Evolutionary conservation across 2,329 filamentous ascomycete species (phyloP).

Genomic region (Grosmannia huntii): DNA sequence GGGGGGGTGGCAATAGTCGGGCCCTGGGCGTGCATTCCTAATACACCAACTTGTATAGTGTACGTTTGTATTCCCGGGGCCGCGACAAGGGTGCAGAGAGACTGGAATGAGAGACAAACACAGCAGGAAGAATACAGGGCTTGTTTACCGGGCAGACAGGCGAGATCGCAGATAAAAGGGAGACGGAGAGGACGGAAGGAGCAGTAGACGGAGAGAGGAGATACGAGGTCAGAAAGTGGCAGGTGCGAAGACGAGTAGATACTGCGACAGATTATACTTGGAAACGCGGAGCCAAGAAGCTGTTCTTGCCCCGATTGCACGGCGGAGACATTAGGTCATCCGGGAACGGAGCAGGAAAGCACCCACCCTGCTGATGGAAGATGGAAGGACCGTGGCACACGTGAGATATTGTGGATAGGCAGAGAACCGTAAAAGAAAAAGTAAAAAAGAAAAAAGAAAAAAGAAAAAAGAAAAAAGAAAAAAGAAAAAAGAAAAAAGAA

Average conservation of each 20-base stretch:
- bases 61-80: neutral
- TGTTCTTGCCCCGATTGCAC: neutral
- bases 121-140: neutral
- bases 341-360: neutral
- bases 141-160: neutral
- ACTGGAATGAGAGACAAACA: neutral
- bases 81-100: neutral
- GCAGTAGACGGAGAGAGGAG: neutral
- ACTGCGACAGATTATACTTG: neutral
- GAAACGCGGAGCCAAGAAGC: neutral
- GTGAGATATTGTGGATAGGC: neutral
- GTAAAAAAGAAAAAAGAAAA: neutral
- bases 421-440: neutral
- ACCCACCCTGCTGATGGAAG: neutral
- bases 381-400: neutral
- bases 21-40: neutral
- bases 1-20: neutral
- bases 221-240: neutral
- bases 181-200: neutral
- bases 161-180: neutral
- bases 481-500: neutral
- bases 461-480: neutral
- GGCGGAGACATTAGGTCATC: neutral
- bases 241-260: neutral
- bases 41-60: neutral